Evolutionary conservation across 208 protist species (phyloP).

Genomic region (Trypanosoma cruzi): DNA sequence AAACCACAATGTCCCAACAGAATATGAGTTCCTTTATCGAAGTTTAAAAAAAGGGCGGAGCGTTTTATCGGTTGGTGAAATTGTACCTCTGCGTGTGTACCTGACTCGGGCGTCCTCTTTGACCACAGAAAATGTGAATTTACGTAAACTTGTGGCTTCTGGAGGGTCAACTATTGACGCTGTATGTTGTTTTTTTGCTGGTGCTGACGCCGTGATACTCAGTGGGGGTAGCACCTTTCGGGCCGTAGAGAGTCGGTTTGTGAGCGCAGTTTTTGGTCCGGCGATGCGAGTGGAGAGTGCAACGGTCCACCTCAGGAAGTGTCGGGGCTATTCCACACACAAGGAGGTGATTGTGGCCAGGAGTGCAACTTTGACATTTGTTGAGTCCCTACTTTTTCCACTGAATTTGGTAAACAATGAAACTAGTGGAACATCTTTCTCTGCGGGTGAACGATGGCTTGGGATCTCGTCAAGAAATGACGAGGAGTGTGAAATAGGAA

Average conservation of each 20-base stretch:
- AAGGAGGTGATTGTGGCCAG: slow-evolving; percentile 5
- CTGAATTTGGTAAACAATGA: not conserved
- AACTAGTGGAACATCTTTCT: too few relatives aligned
- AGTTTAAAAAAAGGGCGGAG: not conserved
- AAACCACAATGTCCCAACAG: not conserved
- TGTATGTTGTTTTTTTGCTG: slow-evolving; percentile 25
- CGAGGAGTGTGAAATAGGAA: not conserved
- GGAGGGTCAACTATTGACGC: slow-evolving; percentile 6
- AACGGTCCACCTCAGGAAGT: slow-evolving; percentile 7
- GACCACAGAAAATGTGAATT: slow-evolving; percentile 9
- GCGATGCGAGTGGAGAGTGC: slow-evolving; percentile 15
- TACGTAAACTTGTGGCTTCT: slow-evolving; percentile 20
- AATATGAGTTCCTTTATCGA: not conserved
- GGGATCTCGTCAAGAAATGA: not conserved
- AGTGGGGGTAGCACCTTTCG: not conserved
- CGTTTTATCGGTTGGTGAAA: slow-evolving; percentile 2
- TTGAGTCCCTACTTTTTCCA: not conserved
- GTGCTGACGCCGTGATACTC: slow-evolving; percentile 18
- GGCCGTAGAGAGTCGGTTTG: slow-evolving; percentile 16
- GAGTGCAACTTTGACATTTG: slow-evolving; percentile 17
- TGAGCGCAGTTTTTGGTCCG: slow-evolving; percentile 21
- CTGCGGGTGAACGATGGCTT: not conserved
- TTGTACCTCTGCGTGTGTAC: slow-evolving; percentile 18
- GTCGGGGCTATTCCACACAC: slow-evolving; percentile 13
- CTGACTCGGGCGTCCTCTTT: slow-evolving; percentile 6